Base-by-base conservation (phyloP, 768 basidiomycete species). In the Mycena capillaripes region DNA sequence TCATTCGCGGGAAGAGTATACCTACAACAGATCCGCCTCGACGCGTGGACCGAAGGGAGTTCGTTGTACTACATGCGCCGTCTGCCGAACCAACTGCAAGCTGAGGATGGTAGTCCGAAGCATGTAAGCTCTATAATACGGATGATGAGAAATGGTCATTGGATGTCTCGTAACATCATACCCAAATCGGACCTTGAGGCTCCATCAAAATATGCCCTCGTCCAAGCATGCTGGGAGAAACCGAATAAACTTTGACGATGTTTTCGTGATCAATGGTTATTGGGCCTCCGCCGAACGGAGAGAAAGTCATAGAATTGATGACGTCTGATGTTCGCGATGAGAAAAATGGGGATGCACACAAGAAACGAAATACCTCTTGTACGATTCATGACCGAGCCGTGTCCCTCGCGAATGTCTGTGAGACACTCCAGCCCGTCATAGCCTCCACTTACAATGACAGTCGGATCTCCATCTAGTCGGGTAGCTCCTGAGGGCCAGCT, bases 91-190 rank as follows among this genome's bases (percentile, higher is more conserved):
- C 94, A 17, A 93, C 88, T 0, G 93, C 94, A 5, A 97, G 82
- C 79, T 96, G 95, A 7, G 96, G 92, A 76, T 98, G 97, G 77
- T 92, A 93, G 55, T 97, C 94, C 0, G 97, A 97, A 1, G 91
- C 85, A 66, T 87, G 84, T 30, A 97, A 80, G 66, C 87, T 89
- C 97, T 97, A 76, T 21, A 30, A 32, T 68, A 14, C 64, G 62
- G 19, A 52, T 69, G n/a, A 17, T 58, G 53, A 12, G 48, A 10
- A 50, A n/a, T 12, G 23, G 5, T 16, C 12, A 17, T 62, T n/a
- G 19, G 27, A 59, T 25, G 19, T 36, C 21, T 10, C 14, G 2
- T 3, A 25, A 19, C 6, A 7, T 5, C 90, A 25, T 73, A 97
- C 96, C 95, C 94, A 96, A 68, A 94, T 87, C 12, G 95, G 92